Base-by-base conservation (phyloP, 2,329 filamentous ascomycete species). In the Ophiosphaerella korrae region DNA sequence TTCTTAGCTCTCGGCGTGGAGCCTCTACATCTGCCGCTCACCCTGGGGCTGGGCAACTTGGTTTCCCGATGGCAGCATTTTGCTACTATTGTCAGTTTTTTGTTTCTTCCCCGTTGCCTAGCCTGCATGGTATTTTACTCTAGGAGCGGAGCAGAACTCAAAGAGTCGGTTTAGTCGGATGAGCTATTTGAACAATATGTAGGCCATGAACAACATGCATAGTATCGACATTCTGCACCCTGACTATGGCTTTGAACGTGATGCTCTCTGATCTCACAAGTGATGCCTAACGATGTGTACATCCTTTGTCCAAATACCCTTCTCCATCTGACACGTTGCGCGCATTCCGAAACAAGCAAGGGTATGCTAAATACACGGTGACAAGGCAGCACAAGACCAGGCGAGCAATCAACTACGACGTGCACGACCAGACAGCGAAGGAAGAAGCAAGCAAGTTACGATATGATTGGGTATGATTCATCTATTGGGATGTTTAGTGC, bases 1-100 rank as follows among this genome's bases (percentile, higher is more conserved):
- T 56, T 52, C n/a, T 46, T 42, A 57, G 57, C 55, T 63, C 60
- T 57, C 53, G 53, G 53, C 50, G 47, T 41, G 46, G 57, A 59
- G 59, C 53, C 42, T 51, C 34, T 44, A 47, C 37, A 34, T 49
- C 36, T 42, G 52, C 46, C 43, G 48, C 50, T 52, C 14, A 39
- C n/a, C 6, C 23, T 16, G 3, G 16, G 11, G 32, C 8, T 18
- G 2, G 7, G 16, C n/a, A 13, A 13, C 26, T 11, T n/a, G 21
- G 9, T 29, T 13, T 41, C 8, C 13, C 23, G 7, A 14, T n/a
- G 21, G n/a, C 33, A 35, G 13, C 33, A 14, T 39, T 26, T 38
- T 31, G 23, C 3, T 36, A 32, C 32, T 31, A 23, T 49, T 48
- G 24, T 48, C 39, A 7, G 18, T 24, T 23, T 35, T 16, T 44